These are phyloP conservation scores for Paecilomyces formosus DNA, from an alignment of 2,329 filamentous ascomycete genomes.

Conservation along the genomic window DNA sequence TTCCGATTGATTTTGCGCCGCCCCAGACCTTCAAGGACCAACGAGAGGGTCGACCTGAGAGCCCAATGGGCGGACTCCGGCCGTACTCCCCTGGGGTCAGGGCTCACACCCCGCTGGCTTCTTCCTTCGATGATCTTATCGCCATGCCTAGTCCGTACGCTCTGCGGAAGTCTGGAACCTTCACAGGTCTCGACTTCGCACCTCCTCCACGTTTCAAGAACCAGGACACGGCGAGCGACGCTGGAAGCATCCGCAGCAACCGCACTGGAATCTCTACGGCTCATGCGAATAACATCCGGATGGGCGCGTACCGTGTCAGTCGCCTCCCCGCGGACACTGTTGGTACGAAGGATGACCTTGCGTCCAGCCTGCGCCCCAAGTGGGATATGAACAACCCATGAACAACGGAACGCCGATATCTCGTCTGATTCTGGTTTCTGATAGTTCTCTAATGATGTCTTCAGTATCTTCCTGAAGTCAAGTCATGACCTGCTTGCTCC, in stretches of 20 bases:
- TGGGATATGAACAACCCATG: constrained; percentile 41
- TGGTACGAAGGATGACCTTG: constrained; percentile 64
- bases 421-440: neutral
- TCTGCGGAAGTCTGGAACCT: constrained; percentile 43
- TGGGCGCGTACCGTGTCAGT: constrained; percentile 78
- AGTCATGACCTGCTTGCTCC: constrained; percentile 12
- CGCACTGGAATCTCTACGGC: constrained; percentile 67
- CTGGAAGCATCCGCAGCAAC: constrained; percentile 56
- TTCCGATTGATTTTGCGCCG: constrained; percentile 78
- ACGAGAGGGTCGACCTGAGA: constrained; percentile 59
- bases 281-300: constrained; percentile 65
- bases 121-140: constrained; percentile 78
- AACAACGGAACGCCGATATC: constrained; percentile 10
- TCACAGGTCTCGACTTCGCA: constrained; percentile 43
- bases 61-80: constrained; percentile 49
- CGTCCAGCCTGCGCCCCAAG: constrained; percentile 48
- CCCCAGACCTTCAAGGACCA: constrained; percentile 60
- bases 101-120: constrained; percentile 69
- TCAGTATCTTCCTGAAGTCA: constrained; percentile 6
- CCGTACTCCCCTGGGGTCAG: constrained; percentile 70
- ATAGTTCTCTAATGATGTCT: constrained; percentile 12
- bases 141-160: constrained; percentile 74
- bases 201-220: constrained; percentile 42
- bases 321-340: constrained; percentile 75
- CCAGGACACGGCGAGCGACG: constrained; percentile 34